Evolutionary conservation across 352 stramenopile species (phyloP).

Genomic region (Thraustotheca clavata): DNA sequence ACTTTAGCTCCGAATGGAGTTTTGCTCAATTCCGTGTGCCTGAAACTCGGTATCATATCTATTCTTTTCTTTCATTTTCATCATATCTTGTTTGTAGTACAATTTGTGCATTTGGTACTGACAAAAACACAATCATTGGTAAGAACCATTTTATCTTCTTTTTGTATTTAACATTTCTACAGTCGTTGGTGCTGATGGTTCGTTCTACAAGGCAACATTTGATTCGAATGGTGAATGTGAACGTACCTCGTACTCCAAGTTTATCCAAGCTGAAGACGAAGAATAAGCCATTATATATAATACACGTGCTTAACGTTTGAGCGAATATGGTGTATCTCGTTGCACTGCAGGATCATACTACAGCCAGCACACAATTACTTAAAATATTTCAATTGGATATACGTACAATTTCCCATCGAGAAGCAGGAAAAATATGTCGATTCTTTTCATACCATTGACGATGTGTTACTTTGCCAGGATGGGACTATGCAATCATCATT

Average conservation of each 20-base stretch:
- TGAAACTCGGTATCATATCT: slow-evolving; percentile 39
- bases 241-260: slow-evolving; percentile 86
- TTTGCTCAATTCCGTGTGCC: slow-evolving; percentile 90
- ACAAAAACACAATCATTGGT: slow-evolving; percentile 91
- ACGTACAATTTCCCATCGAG: slow-evolving; percentile 93
- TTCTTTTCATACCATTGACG: slow-evolving; percentile 98
- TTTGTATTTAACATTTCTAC: background rate
- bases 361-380: background rate
- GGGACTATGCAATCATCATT: slow-evolving; percentile 44
- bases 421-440: slow-evolving; percentile 99
- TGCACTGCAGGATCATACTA: slow-evolving; percentile 16
- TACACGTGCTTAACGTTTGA: background rate
- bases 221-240: slow-evolving; percentile 81
- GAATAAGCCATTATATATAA: slow-evolving; percentile 30
- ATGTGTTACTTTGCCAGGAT: slow-evolving; percentile 97
- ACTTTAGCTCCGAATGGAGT: slow-evolving; percentile 92
- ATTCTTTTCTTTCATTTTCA: background rate
- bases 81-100: slow-evolving; percentile 28
- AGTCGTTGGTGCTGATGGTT: slow-evolving; percentile 81
- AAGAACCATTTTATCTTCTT: slow-evolving; percentile 17
- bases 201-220: slow-evolving; percentile 86
- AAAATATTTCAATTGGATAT: background rate
- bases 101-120: slow-evolving; percentile 88
- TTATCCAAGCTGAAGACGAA: slow-evolving; percentile 84
- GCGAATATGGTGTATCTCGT: background rate